Evolutionary conservation across 2,329 filamentous ascomycete genomes (phyloP).

Genomic region (Exserohilum turcica): DNA sequence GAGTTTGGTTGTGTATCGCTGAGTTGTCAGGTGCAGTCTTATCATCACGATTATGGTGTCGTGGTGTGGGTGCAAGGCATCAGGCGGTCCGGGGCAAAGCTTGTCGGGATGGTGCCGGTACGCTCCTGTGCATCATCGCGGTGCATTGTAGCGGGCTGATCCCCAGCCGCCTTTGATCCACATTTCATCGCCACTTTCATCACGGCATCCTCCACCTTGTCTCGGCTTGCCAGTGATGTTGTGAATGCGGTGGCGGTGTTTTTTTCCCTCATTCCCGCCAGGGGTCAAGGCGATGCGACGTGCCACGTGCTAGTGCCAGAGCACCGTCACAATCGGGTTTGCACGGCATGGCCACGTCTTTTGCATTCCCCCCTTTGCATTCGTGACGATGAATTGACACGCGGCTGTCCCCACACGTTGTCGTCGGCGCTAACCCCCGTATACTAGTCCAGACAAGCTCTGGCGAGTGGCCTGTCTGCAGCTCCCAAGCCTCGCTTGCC

Average conservation of each 20-base stretch:
- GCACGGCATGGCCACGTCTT: background rate
- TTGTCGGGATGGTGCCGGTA: background rate
- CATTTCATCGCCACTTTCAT: background rate
- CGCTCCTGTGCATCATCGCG: background rate
- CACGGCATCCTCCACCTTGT: background rate
- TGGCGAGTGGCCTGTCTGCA: background rate
- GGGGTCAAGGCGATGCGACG: background rate
- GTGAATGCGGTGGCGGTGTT: too few relatives aligned
- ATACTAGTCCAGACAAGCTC: background rate
- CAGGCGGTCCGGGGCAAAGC: conserved; percentile 1
- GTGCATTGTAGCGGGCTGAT: background rate
- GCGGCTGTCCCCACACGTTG: conserved; percentile 1
- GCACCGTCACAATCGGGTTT: background rate
- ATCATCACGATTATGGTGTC: too few relatives aligned
- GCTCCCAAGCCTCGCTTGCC: background rate
- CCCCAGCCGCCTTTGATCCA: background rate
- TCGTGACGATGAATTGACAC: background rate
- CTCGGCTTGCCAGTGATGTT: background rate
- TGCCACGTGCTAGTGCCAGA: background rate
- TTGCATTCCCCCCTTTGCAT: background rate
- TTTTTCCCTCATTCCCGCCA: background rate
- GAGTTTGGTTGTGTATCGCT: too few relatives aligned
- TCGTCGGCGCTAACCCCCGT: background rate
- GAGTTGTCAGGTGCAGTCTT: too few relatives aligned
- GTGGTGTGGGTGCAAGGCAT: background rate